phyloP scores from a whole-genome alignment of 1,284 basidiomycete genomes.

The Megacollybia platyphylla region DNA sequence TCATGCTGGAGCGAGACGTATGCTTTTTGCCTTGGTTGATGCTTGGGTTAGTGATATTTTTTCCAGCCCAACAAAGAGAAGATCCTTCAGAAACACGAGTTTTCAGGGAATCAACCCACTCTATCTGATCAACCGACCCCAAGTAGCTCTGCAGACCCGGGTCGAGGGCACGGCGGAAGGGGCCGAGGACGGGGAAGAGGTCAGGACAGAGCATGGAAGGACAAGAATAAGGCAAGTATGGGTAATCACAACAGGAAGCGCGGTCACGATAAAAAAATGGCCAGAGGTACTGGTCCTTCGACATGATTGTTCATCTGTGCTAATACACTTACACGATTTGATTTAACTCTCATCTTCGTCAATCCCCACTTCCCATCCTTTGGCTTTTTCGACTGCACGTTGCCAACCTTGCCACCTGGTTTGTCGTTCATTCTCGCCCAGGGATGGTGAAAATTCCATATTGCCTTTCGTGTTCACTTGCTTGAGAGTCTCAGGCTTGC shows the following conservation, averaged over 20 bases:
- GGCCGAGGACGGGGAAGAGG: slow-evolving; percentile 20
- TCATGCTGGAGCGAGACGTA: slow-evolving; percentile 80
- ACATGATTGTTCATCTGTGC: not conserved
- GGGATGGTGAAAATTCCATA: slow-evolving; percentile 54
- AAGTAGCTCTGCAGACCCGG: slow-evolving; percentile 10
- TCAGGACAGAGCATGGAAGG: slow-evolving; percentile 51
- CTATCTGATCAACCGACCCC: slow-evolving; percentile 2
- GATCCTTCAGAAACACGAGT: slow-evolving; percentile 62
- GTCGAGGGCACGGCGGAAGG: slow-evolving; percentile 17
- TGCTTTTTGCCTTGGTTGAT: slow-evolving; percentile 4
- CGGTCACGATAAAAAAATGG: slow-evolving; percentile 71
- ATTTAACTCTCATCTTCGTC: slow-evolving; percentile 16
- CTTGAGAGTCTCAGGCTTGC: slow-evolving; percentile 72
- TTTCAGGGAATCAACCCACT: slow-evolving; percentile 42
- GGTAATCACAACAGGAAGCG: slow-evolving; percentile 54
- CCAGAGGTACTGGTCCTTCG: slow-evolving; percentile 28
- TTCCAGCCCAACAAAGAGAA: slow-evolving; percentile 61
- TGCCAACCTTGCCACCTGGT: slow-evolving; percentile 72
- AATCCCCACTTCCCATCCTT: slow-evolving; percentile 62
- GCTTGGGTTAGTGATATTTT: slow-evolving; percentile 1
- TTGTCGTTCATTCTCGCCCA: slow-evolving; percentile 42
- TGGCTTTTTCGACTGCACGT: slow-evolving; percentile 71
- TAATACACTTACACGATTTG: not conserved
- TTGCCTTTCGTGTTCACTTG: slow-evolving; percentile 85
- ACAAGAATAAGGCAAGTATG: slow-evolving; percentile 53